Evolutionary conservation across 495 filamentous ascomycete species (phyloP).

Genomic region (Rhizodiscina lignyota): DNA sequence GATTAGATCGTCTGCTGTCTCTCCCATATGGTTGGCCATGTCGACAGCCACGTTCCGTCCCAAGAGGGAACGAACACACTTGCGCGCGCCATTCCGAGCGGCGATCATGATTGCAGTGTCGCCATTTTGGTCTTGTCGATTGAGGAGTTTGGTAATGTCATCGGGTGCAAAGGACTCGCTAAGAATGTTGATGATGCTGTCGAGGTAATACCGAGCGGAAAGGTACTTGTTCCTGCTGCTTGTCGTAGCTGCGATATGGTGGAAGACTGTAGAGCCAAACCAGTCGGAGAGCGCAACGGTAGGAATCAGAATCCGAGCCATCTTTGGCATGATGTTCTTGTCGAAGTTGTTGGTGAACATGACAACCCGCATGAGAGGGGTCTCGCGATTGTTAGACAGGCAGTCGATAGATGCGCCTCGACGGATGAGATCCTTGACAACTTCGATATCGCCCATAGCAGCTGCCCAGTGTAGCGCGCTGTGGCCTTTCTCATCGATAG

Average conservation of each 20-base stretch:
- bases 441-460: constrained; percentile 91
- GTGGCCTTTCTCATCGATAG: constrained; percentile 77
- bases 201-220: constrained; percentile 80
- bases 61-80: constrained; percentile 53
- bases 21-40: constrained; percentile 59
- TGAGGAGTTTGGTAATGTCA: constrained; percentile 50
- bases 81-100: constrained; percentile 58
- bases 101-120: constrained; percentile 84
- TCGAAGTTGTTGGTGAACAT: constrained; percentile 94
- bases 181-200: constrained; percentile 74
- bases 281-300: constrained; percentile 62
- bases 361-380: constrained; percentile 84
- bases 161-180: constrained; percentile 46
- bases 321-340: constrained; percentile 62
- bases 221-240: constrained; percentile 60
- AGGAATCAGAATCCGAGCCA: constrained; percentile 62
- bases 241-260: constrained; percentile 79
- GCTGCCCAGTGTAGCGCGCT: constrained; percentile 92
- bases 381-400: constrained; percentile 68
- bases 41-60: constrained; percentile 59
- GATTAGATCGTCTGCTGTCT: constrained; percentile 63
- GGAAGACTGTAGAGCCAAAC: constrained; percentile 70
- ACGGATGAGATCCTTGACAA: constrained; percentile 67
- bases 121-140: constrained; percentile 63
- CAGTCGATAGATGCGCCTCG: constrained; percentile 53